These are phyloP conservation scores for Schizophyllum amplum DNA, from an alignment of 1,284 basidiomycete genomes.

Conservation along the genomic window DNA sequence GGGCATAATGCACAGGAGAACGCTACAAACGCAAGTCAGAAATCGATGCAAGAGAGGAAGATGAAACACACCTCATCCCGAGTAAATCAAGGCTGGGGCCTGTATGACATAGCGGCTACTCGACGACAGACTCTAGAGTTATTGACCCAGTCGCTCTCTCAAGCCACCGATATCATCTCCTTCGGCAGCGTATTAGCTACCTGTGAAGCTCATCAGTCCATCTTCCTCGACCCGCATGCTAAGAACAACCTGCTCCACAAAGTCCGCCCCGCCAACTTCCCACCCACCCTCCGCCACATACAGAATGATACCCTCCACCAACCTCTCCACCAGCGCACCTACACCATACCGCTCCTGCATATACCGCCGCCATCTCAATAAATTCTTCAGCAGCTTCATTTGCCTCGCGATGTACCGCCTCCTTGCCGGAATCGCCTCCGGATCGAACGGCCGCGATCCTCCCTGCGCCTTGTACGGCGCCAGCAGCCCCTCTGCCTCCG, in stretches of 20 bases:
- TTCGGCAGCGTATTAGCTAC: constrained; percentile 34
- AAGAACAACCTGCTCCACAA: too few relatives aligned
- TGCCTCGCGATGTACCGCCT: constrained; percentile 61
- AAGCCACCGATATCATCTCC: constrained; percentile 20
- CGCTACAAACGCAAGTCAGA: too few relatives aligned
- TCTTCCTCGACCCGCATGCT: too few relatives aligned
- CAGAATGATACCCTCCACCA: constrained; percentile 58
- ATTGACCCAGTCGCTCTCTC: not conserved
- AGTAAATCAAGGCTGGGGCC: too few relatives aligned
- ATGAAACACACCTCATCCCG: too few relatives aligned
- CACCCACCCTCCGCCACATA: constrained; percentile 72
- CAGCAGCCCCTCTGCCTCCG: constrained; percentile 37
- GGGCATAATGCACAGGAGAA: too few relatives aligned
- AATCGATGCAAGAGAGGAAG: too few relatives aligned
- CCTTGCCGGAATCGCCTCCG: constrained; percentile 67
- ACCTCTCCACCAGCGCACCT: constrained; percentile 44
- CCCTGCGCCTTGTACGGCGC: constrained; percentile 28
- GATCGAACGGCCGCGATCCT: constrained; percentile 60
- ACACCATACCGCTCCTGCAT: constrained; percentile 56
- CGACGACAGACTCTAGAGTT: not conserved
- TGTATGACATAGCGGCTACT: not conserved
- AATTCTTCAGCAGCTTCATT: constrained; percentile 66
- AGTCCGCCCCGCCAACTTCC: constrained; percentile 80
- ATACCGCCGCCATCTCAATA: constrained; percentile 72
- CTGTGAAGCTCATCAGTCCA: too few relatives aligned